Conservation (phyloP, 2,329 filamentous ascomycete species). For the Onygenales sp. region DNA sequence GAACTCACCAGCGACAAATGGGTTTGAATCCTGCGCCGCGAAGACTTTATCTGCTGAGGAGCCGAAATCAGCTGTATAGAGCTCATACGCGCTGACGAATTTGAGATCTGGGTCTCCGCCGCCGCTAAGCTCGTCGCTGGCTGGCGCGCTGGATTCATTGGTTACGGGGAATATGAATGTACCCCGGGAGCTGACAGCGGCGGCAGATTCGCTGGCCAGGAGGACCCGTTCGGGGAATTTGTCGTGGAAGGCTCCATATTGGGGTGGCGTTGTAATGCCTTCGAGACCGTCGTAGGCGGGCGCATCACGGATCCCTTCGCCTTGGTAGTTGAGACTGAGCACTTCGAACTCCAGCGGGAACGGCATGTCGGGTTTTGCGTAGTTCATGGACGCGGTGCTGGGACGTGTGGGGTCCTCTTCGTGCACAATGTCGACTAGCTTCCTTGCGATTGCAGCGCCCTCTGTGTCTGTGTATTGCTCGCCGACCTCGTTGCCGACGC, state of each 20-base stretch:
- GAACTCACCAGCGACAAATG: slow-evolving; percentile 46
- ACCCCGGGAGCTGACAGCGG: slow-evolving; percentile 41
- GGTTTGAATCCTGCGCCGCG: slow-evolving; percentile 36
- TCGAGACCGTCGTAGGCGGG: slow-evolving; percentile 19
- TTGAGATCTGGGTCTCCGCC: slow-evolving; percentile 27
- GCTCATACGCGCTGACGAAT: slow-evolving; percentile 43
- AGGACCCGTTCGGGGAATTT: slow-evolving; percentile 41
- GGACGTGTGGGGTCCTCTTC: slow-evolving; percentile 42
- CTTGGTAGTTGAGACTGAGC: slow-evolving; percentile 48
- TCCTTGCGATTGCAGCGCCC: slow-evolving; percentile 22
- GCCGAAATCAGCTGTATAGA: slow-evolving; percentile 41
- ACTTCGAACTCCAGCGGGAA: slow-evolving; percentile 38
- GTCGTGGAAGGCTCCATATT: slow-evolving; percentile 36
- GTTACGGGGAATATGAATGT: slow-evolving; percentile 45
- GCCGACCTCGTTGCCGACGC: slow-evolving; percentile 45
- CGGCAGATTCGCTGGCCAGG: slow-evolving; percentile 34
- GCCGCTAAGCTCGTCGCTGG: neutral
- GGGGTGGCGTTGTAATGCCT: slow-evolving; percentile 21
- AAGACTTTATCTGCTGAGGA: slow-evolving; percentile 47
- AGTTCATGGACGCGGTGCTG: slow-evolving; percentile 39
- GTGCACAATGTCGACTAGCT: slow-evolving; percentile 33
- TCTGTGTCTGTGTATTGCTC: slow-evolving; percentile 34
- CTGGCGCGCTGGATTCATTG: neutral
- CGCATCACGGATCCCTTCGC: slow-evolving; percentile 36
- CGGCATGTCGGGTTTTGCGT: slow-evolving; percentile 29